Percentiles rank a stretch among this genome's conserved stretches.
These are phyloP conservation scores for Hevea brasiliensis DNA, from an alignment of 345 rosid genomes.

Conservation along the genomic window DNA sequence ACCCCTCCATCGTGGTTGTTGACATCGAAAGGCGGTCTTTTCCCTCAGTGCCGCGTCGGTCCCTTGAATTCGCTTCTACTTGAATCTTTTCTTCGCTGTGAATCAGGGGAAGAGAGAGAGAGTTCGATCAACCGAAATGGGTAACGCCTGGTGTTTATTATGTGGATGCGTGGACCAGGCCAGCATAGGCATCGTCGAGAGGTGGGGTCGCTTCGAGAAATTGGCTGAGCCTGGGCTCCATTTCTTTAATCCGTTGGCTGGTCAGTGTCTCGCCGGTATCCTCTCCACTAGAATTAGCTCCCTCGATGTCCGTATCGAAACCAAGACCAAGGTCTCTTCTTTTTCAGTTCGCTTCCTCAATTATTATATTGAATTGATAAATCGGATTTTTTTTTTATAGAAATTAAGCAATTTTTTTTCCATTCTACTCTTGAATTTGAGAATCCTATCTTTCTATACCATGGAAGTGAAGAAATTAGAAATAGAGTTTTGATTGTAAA, in stretches of 20 bases:
- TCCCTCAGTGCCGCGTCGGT: neutral
- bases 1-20: no score
- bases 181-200: conserved; percentile 72
- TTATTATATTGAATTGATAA: neutral
- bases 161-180: conserved; percentile 86
- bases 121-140: conserved; percentile 40
- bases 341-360: neutral
- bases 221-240: conserved; percentile 87
- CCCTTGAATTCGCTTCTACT: neutral
- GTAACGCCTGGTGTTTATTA: conserved; percentile 44
- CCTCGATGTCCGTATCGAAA: conserved; percentile 87
- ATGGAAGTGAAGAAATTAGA: neutral
- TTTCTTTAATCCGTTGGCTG: conserved; percentile 65
- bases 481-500: neutral
- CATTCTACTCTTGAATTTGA: neutral
- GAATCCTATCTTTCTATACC: no score
- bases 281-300: conserved; percentile 87
- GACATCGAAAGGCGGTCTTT: no score
- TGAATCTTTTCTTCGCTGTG: neutral
- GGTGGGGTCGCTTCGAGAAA: conserved; percentile 90
- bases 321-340: conserved; percentile 75
- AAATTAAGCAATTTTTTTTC: neutral
- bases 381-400: neutral
- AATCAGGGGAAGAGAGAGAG: neutral
- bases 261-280: conserved; percentile 76